Conservation (phyloP, 1,284 basidiomycete genomes). For the Cryptococcus sp. region DNA sequence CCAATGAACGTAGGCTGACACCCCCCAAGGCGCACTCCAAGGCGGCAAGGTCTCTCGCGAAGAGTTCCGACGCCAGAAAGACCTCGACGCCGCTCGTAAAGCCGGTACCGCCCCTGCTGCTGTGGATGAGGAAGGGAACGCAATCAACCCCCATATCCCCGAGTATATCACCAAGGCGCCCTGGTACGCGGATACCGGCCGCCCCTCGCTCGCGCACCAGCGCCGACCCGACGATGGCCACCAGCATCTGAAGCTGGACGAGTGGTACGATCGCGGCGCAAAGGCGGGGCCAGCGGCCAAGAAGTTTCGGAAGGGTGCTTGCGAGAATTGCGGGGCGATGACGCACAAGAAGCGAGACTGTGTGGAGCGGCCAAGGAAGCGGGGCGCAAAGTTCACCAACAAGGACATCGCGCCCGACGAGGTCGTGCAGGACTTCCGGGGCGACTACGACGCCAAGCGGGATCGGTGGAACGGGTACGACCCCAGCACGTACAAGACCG, state of each 20-base stretch:
- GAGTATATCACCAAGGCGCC: slow-evolving; percentile 94
- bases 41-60: slow-evolving; percentile 82
- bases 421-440: slow-evolving; percentile 69
- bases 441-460: slow-evolving; percentile 92
- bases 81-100: slow-evolving; percentile 92
- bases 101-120: slow-evolving; percentile 95
- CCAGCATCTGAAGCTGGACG: slow-evolving; percentile 68
- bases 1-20: slow-evolving; percentile 10
- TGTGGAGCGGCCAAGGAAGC: slow-evolving; percentile 91
- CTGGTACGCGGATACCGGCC: slow-evolving; percentile 93
- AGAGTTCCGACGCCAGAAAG: slow-evolving; percentile 90
- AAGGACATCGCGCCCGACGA: slow-evolving; percentile 91
- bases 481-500: slow-evolving; percentile 72
- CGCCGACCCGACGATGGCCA: slow-evolving; percentile 65
- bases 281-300: slow-evolving; percentile 84
- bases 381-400: slow-evolving; percentile 90
- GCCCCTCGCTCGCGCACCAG: slow-evolving; percentile 90
- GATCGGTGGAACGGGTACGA: slow-evolving; percentile 99
- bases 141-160: slow-evolving; percentile 99
- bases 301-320: slow-evolving; percentile 95
- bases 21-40: slow-evolving; percentile 16
- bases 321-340: slow-evolving; percentile 97
- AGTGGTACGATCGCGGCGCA: slow-evolving; percentile 89
- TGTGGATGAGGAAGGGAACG: slow-evolving; percentile 86
- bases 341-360: slow-evolving; percentile 90